Evolutionary conservation across 306 rosid species (phyloP), one percentile per base, ranked within the genome.

Genomic region (Glycyrrhiza uralensis): DNA sequence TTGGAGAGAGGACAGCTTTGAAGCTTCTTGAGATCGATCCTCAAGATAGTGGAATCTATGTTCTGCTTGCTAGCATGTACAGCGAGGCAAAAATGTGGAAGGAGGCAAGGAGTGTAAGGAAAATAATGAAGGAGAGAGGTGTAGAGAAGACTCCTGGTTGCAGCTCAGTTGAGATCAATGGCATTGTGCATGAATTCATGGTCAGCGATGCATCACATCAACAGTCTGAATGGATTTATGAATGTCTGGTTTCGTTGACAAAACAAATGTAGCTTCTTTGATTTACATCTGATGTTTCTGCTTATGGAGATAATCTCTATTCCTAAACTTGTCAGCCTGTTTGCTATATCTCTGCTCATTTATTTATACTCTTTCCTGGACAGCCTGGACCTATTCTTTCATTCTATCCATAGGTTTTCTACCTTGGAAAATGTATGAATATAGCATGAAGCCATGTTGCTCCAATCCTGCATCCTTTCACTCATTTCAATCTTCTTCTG

Each of bases 21-120:
- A 89, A 83, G 85, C 96, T 92, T 74, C 85, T 92, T 74, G 87
- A 90, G 85, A 79, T 88, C 73, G 98, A 92, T 64, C 86, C 94
- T 45, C 64, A 58, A 28, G 94, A 92, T 60, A 80, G 92, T 47
- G 92, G 96, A 71, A 89, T 74, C 65, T 89, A 92, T 52, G 80
- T 89, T 72, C 69, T 92, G 60, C 91, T 92, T 39, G 82, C 90
- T 22, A 89, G 75, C 79, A 66, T 89, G 85, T 92, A 89, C 71
- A 74, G 86, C 23, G 94, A 89, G 72, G 91, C 87, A 44, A 85
- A 79, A 55, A 85, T 81, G 90, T 85, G 87, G 90, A 85, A 83
- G 66, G 86, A 85, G 69, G 78, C 86, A 15, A 82, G 77, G 79
- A 74, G 72, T 39, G 71, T 56, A 2, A 70, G 88, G 81, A 82